These are phyloP conservation scores for Aspergillus sp. DNA, from an alignment of 2,329 filamentous ascomycete species.

Conservation along the genomic window DNA sequence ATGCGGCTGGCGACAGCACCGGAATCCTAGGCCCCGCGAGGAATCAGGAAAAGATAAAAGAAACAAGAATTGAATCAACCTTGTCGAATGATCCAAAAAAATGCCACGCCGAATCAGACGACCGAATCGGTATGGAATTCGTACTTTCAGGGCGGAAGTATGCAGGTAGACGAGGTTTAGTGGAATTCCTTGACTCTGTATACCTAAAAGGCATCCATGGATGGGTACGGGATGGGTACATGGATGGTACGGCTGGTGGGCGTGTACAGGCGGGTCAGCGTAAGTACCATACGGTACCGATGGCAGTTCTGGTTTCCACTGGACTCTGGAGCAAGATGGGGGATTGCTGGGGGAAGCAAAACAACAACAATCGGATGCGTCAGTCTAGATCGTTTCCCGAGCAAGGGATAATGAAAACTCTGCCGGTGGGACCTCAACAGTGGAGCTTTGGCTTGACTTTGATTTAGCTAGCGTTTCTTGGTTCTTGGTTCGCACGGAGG, in stretches of 20 bases:
- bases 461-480: conserved; percentile 3
- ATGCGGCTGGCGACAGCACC: conserved; percentile 10
- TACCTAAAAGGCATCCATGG: no score
- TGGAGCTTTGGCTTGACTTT: conserved; percentile 8
- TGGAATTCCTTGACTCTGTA: background rate
- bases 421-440: conserved; percentile 16
- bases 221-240: background rate
- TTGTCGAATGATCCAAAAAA: background rate
- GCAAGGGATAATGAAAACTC: conserved; percentile 23
- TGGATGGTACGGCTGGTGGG: background rate
- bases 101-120: background rate
- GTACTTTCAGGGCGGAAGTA: background rate
- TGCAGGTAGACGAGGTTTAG: background rate
- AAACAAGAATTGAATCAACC: background rate
- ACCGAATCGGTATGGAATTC: background rate
- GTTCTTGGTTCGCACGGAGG: background rate
- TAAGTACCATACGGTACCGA: conserved; percentile 15
- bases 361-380: conserved; percentile 4
- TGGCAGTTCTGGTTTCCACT: background rate
- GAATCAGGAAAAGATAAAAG: no score
- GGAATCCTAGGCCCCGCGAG: background rate
- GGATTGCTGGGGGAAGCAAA: background rate
- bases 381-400: conserved; percentile 13
- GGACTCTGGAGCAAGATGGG: no score
- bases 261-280: background rate